Percentiles rank a stretch among this genome's conserved stretches.
phyloP scores from a whole-genome alignment of 148 eudicot species.

The Euryodendron excelsum region DNA sequence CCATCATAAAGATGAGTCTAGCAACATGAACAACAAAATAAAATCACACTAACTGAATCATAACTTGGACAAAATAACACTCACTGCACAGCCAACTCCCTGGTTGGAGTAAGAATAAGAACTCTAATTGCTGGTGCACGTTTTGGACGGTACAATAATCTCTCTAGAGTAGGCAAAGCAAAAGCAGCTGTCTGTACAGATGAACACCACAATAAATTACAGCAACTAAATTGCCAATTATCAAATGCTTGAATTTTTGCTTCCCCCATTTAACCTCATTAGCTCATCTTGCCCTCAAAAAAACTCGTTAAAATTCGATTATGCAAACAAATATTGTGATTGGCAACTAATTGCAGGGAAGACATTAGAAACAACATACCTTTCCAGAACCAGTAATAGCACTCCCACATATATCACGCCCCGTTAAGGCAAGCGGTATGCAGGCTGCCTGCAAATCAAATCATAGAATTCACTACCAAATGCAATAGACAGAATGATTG shows the following conservation, averaged over 20 bases:
- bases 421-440: constrained; percentile 77
- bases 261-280: background rate
- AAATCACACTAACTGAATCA: background rate
- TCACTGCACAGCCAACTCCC: constrained; percentile 96
- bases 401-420: constrained; percentile 96
- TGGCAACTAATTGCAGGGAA: background rate
- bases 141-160: constrained; percentile 75
- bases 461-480: background rate
- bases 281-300: background rate
- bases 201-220: constrained; percentile 11
- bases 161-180: constrained; percentile 79
- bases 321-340: background rate
- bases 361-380: constrained; percentile 39
- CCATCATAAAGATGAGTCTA: too few species aligned
- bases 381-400: constrained; percentile 97
- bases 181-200: constrained; percentile 88
- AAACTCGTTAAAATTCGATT: background rate
- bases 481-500: background rate
- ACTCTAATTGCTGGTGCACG: constrained; percentile 79
- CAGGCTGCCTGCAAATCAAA: constrained; percentile 75
- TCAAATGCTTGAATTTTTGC: background rate
- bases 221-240: background rate
- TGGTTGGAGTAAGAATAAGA: constrained; percentile 92
- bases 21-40: too few species aligned
- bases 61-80: constrained; percentile 26